phyloP scores from a whole-genome alignment of 2,329 filamentous ascomycete genomes.

The Escovopsis weberi region DNA sequence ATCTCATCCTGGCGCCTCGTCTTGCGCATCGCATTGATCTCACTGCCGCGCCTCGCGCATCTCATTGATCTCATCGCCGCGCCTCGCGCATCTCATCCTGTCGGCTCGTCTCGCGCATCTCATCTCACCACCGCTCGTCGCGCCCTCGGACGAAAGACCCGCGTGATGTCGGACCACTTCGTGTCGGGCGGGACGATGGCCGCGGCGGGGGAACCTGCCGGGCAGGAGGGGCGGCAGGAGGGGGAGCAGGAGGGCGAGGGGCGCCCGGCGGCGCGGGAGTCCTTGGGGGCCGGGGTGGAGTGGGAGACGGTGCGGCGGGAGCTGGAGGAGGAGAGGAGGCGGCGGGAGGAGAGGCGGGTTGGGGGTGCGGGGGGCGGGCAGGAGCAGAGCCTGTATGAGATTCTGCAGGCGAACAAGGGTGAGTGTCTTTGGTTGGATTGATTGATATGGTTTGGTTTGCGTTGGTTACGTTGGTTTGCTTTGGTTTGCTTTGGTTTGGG shows the following conservation, averaged over 20 bases:
- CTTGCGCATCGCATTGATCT: too few species aligned
- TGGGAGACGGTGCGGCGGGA: constrained; percentile 53
- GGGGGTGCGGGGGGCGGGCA: constrained; percentile 25
- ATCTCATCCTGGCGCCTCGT: too few species aligned
- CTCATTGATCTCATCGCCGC: too few species aligned
- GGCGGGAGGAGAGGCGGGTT: constrained; percentile 37
- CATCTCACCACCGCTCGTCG: too few species aligned
- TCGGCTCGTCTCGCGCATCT: too few species aligned
- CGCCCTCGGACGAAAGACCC: too few species aligned
- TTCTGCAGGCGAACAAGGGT: constrained; percentile 74
- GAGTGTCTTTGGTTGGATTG: neutral
- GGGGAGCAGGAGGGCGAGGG: too few species aligned
- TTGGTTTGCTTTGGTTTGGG: neutral
- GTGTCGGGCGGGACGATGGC: constrained; percentile 36
- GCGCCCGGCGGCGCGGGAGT: constrained; percentile 10
- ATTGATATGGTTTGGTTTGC: too few species aligned
- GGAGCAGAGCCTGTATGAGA: constrained; percentile 56
- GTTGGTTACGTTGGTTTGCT: too few species aligned
- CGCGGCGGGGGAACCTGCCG: constrained; percentile 11
- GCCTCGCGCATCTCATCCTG: too few species aligned
- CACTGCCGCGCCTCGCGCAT: too few species aligned
- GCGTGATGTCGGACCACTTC: constrained; percentile 37
- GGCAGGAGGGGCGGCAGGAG: constrained; percentile 8
- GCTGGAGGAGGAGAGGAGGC: constrained; percentile 44
- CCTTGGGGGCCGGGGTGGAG: constrained; percentile 21